A percentile compares a stretch with the other conserved stretches of the same genome.
phyloP scores from a whole-genome alignment of 768 basidiomycete genomes.

The Leccinellum rugosiceps region DNA sequence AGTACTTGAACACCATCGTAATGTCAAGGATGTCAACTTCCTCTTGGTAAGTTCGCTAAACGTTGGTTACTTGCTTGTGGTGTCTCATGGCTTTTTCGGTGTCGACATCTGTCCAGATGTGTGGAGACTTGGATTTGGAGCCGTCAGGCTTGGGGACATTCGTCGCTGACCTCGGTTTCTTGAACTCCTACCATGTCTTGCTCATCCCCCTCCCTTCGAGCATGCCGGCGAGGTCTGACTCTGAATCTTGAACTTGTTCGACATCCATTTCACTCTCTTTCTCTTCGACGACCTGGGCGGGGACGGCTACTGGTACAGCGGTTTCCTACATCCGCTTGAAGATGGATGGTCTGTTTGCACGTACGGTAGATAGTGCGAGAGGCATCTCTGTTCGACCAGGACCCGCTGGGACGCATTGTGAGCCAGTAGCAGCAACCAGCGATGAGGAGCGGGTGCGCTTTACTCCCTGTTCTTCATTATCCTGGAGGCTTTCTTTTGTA shows the following conservation, averaged over 20 bases:
- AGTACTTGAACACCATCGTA: slow-evolving; percentile 97
- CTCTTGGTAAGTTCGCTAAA: slow-evolving; percentile 63
- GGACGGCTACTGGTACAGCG: slow-evolving; percentile 41
- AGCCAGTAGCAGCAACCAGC: slow-evolving; percentile 52
- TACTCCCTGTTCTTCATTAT: slow-evolving; percentile 46
- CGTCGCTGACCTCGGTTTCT: slow-evolving; percentile 41
- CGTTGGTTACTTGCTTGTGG: slow-evolving; percentile 57
- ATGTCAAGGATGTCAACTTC: slow-evolving; percentile 71
- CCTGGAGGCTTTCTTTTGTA: slow-evolving; percentile 59
- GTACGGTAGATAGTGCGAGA: slow-evolving; percentile 32
- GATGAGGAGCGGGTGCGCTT: slow-evolving; percentile 67
- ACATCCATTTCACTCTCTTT: slow-evolving; percentile 65
- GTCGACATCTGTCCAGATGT: slow-evolving; percentile 72
- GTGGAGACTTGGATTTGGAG: slow-evolving; percentile 41
- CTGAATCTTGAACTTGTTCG: slow-evolving; percentile 37
- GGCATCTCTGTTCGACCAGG: slow-evolving; percentile 48
- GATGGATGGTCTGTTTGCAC: slow-evolving; percentile 31
- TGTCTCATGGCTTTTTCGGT: slow-evolving; percentile 59
- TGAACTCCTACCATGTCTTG: slow-evolving; percentile 60
- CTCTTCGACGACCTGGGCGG: slow-evolving; percentile 39
- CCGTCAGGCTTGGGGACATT: slow-evolving; percentile 38
- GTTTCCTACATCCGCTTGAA: slow-evolving; percentile 42
- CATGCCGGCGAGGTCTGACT: slow-evolving; percentile 40
- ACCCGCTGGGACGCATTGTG: slow-evolving; percentile 69
- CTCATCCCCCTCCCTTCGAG: slow-evolving; percentile 54